Evolutionary conservation across 148 eudicot species (phyloP).

Genomic region (Talinum fruticosum): DNA sequence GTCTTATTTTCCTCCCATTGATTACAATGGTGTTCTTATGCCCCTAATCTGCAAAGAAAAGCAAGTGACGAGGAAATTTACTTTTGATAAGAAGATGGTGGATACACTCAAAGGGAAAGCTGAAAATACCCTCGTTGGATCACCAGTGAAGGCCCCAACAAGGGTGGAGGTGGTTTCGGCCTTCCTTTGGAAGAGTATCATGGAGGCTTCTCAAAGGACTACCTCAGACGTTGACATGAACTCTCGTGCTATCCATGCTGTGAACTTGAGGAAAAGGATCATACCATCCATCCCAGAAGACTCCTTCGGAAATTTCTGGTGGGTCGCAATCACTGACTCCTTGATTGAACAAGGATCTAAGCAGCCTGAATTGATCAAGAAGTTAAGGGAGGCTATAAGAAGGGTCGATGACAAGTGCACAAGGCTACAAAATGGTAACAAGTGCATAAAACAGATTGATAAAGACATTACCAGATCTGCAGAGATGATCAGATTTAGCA

Average conservation of each 20-base stretch:
- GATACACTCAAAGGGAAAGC: neutral
- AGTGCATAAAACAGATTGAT: no score
- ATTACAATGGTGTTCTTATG: neutral
- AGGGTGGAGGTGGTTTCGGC: conserved; percentile 24
- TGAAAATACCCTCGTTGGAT: neutral
- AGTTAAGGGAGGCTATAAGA: neutral
- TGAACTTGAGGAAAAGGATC: conserved; percentile 19
- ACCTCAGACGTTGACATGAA: neutral
- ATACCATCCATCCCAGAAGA: neutral
- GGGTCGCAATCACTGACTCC: neutral
- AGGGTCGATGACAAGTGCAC: neutral
- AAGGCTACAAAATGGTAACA: neutral
- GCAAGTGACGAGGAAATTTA: conserved; percentile 1
- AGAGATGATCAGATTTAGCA: neutral
- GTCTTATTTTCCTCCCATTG: conserved; percentile 3
- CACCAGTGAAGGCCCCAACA: neutral
- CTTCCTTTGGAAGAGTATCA: conserved; percentile 19
- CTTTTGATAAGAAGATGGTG: conserved; percentile 5
- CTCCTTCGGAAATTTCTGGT: neutral
- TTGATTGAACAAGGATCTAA: neutral
- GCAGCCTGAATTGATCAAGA: neutral
- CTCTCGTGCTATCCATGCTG: neutral
- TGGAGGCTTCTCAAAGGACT: neutral
- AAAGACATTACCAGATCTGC: no score
- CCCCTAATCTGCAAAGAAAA: neutral